Evolutionary conservation across 228 moss, liverwort and hornwort genomes (phyloP).

Genomic region (Sphagnum fallax): DNA sequence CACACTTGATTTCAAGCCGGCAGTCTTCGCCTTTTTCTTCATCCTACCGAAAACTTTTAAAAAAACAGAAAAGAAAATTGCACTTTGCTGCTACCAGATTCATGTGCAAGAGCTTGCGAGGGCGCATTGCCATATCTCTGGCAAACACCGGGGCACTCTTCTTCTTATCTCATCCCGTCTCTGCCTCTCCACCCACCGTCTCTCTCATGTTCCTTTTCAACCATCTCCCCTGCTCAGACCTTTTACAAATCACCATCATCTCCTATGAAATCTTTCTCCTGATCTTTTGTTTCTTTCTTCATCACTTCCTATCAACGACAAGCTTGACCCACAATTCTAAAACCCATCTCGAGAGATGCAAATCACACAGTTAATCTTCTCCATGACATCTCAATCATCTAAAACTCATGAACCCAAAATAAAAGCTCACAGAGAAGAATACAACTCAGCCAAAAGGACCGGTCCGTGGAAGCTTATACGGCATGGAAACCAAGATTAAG

Average conservation of each 20-base stretch:
- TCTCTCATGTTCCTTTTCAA: background rate
- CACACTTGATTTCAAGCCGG: constrained; percentile 36
- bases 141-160: constrained; percentile 51
- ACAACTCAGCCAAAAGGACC: too few species aligned
- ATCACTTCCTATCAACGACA: background rate
- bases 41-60: constrained; percentile 13
- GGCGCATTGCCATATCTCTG: constrained; percentile 34
- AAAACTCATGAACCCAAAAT: too few species aligned
- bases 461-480: too few species aligned
- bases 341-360: too few species aligned
- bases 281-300: background rate
- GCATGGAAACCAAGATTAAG: too few species aligned
- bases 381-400: too few species aligned
- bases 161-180: background rate
- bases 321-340: too few species aligned
- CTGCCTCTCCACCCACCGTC: constrained; percentile 13
- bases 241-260: constrained; percentile 69
- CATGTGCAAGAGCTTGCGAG: constrained; percentile 51
- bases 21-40: constrained; percentile 73
- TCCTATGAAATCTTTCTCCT: constrained; percentile 9
- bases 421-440: too few species aligned
- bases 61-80: background rate
- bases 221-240: constrained; percentile 40
- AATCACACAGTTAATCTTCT: too few species aligned
- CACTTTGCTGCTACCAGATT: background rate